Evolutionary conservation across 2,329 filamentous ascomycete genomes (phyloP), one percentile per base, ranked within the genome.

Genomic region (Pezicula carpinea): DNA sequence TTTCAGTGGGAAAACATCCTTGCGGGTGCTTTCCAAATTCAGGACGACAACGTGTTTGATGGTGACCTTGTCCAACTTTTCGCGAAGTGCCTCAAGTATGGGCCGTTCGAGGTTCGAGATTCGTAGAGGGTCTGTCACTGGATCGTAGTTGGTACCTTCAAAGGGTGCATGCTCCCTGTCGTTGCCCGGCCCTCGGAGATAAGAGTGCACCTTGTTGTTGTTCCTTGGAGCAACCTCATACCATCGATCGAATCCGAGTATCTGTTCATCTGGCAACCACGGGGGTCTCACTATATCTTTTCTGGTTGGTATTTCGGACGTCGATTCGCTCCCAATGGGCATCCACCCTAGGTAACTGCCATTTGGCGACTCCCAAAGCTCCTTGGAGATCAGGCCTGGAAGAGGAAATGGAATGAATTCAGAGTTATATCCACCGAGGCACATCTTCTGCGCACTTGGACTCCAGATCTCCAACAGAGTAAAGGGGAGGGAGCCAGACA

Each of bases 1-100:
- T 42, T 65, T 63, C 44, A 67, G 55, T 1, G 67, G 67, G 48
- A 69, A 69, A 32, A 68, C 55, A 34, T 70, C 66, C 42, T 69
- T 69, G 32, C 67, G 59, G 5, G 65, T 66, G 44, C 64, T 67
- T 52, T 70, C 67, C n/a, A 70, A 53, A 4, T 64, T 67, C 22
- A 70, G 42, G 10, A 70, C 22, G 6, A 69, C 57, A 1, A 69
- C 59, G 53, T 70, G 63, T 22, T 69, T 65, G 29, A 70, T 68
- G 1, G 56, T 43, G n/a, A 67, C 57, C 0, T 62, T 54, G 22
- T 59, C 50, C 7, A 59, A 43, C 21, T 63, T 59, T 14, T 61
- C 49, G 32, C 60, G 46, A 29, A 70, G 47, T 2, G 60, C 53
- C 13, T 58, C 52, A 11, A 68, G 53, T 5, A 69, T 48, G 5